phyloP scores from a whole-genome alignment of 768 basidiomycete genomes.

The Boletus eberwhitei region DNA sequence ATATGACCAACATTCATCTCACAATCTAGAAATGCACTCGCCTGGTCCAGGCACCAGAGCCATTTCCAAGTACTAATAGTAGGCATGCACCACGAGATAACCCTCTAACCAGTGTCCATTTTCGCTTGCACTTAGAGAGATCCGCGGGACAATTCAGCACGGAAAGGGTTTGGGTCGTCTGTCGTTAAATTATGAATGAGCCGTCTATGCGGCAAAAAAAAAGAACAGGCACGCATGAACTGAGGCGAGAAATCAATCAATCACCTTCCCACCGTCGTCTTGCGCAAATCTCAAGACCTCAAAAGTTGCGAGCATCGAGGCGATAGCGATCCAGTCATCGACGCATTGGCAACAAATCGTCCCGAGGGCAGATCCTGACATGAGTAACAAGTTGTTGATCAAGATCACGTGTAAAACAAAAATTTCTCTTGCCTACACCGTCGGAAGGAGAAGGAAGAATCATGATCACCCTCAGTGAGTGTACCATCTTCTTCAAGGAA shows the following conservation, averaged over 20 bases:
- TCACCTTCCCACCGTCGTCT: constrained; percentile 24
- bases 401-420: neutral
- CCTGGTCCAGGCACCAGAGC: neutral
- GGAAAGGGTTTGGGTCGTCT: constrained; percentile 26
- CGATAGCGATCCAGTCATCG: constrained; percentile 27
- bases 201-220: neutral
- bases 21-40: constrained; percentile 2
- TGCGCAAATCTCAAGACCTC: constrained; percentile 20
- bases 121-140: constrained; percentile 1
- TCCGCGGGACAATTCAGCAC: constrained; percentile 20
- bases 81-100: neutral
- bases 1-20: neutral
- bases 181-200: neutral
- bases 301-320: constrained; percentile 23
- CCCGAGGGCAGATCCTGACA: constrained; percentile 24
- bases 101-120: neutral
- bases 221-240: constrained; percentile 19
- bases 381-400: neutral
- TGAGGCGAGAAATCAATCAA: constrained; percentile 24
- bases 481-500: constrained; percentile 27
- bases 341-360: constrained; percentile 19
- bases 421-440: constrained; percentile 15
- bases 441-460: constrained; percentile 24
- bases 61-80: neutral
- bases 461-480: constrained; percentile 1